Percentiles rank a stretch among this genome's conserved stretches.
Conservation (phyloP, 306 rosid species). For the Sesbania bispinosa region DNA sequence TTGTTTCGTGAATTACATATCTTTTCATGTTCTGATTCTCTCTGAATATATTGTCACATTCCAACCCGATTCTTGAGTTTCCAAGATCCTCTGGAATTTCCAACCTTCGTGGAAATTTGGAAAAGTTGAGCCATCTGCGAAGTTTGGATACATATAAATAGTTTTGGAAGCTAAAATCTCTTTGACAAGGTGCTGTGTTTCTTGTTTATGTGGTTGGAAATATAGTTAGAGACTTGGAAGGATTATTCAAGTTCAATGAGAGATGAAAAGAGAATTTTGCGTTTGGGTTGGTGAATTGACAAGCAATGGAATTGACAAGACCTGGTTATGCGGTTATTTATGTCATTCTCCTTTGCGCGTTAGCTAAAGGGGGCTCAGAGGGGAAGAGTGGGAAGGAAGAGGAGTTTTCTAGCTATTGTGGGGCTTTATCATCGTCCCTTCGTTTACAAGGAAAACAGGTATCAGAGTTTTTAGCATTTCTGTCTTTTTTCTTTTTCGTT, state of each 20-base stretch:
- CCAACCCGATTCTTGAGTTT: slow-evolving; percentile 23
- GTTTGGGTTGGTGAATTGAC: slow-evolving; percentile 27
- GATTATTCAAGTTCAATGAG: slow-evolving; percentile 46
- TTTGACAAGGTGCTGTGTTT: no score
- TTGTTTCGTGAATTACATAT: no score
- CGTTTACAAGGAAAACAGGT: slow-evolving; percentile 45
- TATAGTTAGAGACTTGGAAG: slow-evolving; percentile 15
- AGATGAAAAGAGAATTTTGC: slow-evolving; percentile 45
- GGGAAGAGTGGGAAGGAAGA: slow-evolving; percentile 45
- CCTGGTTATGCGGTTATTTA: slow-evolving; percentile 48
- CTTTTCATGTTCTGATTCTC: no score
- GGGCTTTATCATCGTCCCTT: neutral
- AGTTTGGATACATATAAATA: no score
- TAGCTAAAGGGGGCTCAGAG: slow-evolving; percentile 61
- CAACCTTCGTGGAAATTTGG: slow-evolving; percentile 4
- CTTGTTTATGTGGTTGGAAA: neutral
- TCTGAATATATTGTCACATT: slow-evolving; percentile 12
- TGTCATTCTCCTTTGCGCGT: slow-evolving; percentile 62
- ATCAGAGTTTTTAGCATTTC: neutral
- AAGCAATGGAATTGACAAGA: slow-evolving; percentile 60
- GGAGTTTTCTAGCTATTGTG: slow-evolving; percentile 21
- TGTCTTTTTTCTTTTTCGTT: neutral
- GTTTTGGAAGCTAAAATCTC: slow-evolving; percentile 24
- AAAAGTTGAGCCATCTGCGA: slow-evolving; percentile 4
- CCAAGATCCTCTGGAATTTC: slow-evolving; percentile 19